phyloP scores from a whole-genome alignment of 257 asterid genomes.

The Capsicum baccatum region DNA sequence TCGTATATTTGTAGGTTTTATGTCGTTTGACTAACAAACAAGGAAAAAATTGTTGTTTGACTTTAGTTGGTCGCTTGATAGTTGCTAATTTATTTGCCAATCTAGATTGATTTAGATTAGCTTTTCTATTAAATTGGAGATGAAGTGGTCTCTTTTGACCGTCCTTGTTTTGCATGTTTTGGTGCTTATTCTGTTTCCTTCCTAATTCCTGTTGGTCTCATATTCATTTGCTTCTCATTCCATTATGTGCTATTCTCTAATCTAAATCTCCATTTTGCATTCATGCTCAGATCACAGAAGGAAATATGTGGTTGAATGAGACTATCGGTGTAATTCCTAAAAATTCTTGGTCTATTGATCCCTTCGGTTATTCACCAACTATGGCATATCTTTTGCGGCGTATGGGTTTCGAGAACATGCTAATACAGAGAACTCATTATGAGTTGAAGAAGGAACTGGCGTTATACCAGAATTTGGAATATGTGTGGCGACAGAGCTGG shows the following conservation, averaged over 20 bases:
- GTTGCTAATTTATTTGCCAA: slow-evolving; percentile 10
- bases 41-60: not conserved
- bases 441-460: slow-evolving; percentile 96
- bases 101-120: not conserved
- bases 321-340: slow-evolving; percentile 91
- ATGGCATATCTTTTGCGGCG: slow-evolving; percentile 99
- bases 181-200: not conserved
- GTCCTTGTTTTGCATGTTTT: not conserved
- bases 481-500: slow-evolving; percentile 97
- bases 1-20: not conserved
- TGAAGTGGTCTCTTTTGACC: not conserved
- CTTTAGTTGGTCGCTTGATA: not conserved
- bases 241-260: slow-evolving; percentile 8
- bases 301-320: slow-evolving; percentile 97
- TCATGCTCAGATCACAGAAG: slow-evolving; percentile 78
- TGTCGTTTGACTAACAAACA: slow-evolving; percentile 7
- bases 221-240: slow-evolving; percentile 23
- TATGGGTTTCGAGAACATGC: slow-evolving; percentile 99
- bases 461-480: slow-evolving; percentile 77
- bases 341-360: slow-evolving; percentile 96
- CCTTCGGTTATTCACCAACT: slow-evolving; percentile 97
- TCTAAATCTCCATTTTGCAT: slow-evolving; percentile 21
- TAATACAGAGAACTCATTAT: slow-evolving; percentile 97
- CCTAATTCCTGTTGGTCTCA: not conserved
- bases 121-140: slow-evolving; percentile 3